Evolutionary conservation across 1,139 yeast genomes (phyloP), one percentile per base, ranked within the genome.

Genomic region (Candida pseudoviswanathii): DNA sequence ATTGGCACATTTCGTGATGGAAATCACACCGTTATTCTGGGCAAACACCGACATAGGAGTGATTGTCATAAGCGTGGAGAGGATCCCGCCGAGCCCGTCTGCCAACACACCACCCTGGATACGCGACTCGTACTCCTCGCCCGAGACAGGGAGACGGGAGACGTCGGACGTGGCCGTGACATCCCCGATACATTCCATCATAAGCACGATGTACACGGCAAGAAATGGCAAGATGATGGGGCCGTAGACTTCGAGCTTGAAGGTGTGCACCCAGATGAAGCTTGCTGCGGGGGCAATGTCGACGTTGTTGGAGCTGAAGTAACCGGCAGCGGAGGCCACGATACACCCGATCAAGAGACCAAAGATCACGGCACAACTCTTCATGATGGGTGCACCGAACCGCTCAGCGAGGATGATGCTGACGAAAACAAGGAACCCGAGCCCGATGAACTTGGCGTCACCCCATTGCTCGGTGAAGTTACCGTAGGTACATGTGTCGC

Each of bases 311-410:
- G 73, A 60, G 48, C 73, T 70, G 64, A 90, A 90, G 71, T 91
- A 90, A 22, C 96, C 95, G 66, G 89, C 81, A 8, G 94, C 96
- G 49, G 94, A 96, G 38, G 95, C 96, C 49, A 90, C 95, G 54
- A 90, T 88, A 73, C 96, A 89, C 37, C 97, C 97, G 41, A 89
- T 83, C 46, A 90, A 70, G 53, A 90, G 75, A 45, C 97, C 97
- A 40, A 85, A 70, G 57, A 90, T 87, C 44, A 90, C 96, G 0
- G 96, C 94, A 76, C 96, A 89, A 6, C 96, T 87, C 65, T 87
- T 89, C 95, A 90, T 87, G 58, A 90, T 86, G 50, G 97, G 97
- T n/a, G 96, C 82, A 30, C 97, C 97, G 78, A 88, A 90, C 63
- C 83, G 83, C 67, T 91, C 97, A 57, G 87, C 80, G 34, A 89